Evolutionary conservation across 345 rosid genomes (phyloP).

Genomic region (Triadica sebifera): DNA sequence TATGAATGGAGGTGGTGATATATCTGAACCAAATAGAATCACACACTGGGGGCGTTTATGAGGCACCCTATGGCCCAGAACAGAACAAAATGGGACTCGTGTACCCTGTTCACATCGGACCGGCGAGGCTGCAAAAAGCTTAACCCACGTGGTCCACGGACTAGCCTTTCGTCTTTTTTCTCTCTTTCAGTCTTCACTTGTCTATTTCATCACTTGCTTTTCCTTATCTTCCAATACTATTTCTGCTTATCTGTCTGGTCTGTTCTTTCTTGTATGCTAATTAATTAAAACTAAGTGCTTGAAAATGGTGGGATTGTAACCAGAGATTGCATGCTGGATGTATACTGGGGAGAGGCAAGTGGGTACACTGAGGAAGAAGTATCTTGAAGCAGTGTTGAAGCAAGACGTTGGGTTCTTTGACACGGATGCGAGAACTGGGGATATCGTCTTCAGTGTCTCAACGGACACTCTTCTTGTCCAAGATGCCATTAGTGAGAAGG

Average conservation of each 20-base stretch:
- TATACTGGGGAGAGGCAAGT: slow-evolving; percentile 97
- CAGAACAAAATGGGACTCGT: slow-evolving; percentile 12
- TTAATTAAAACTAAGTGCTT: not conserved
- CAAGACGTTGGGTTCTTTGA: slow-evolving; percentile 99
- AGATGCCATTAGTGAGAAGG: slow-evolving; percentile 99
- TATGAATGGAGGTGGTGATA: not conserved
- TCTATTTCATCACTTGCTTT: slow-evolving; percentile 33
- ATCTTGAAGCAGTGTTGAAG: slow-evolving; percentile 86
- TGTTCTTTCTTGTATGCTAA: not conserved
- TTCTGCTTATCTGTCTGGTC: not conserved
- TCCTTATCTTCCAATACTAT: not conserved
- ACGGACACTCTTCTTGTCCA: slow-evolving; percentile 98
- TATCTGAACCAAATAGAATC: not conserved
- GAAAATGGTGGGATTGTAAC: not conserved
- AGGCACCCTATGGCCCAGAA: not conserved
- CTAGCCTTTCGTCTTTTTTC: slow-evolving; percentile 34
- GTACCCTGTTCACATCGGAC: slow-evolving; percentile 30
- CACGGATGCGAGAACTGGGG: slow-evolving; percentile 98
- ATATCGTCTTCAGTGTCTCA: slow-evolving; percentile 94
- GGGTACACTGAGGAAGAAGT: slow-evolving; percentile 85
- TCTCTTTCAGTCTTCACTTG: slow-evolving; percentile 20
- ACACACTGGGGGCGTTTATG: not conserved
- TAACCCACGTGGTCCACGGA: slow-evolving; percentile 56
- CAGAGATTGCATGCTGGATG: slow-evolving; percentile 99
- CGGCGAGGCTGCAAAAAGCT: slow-evolving; percentile 20